A percentile compares a stretch with the other conserved stretches of the same genome.
Conservation (phyloP, 305 asterid species). For the Fraxinus dipetala region DNA sequence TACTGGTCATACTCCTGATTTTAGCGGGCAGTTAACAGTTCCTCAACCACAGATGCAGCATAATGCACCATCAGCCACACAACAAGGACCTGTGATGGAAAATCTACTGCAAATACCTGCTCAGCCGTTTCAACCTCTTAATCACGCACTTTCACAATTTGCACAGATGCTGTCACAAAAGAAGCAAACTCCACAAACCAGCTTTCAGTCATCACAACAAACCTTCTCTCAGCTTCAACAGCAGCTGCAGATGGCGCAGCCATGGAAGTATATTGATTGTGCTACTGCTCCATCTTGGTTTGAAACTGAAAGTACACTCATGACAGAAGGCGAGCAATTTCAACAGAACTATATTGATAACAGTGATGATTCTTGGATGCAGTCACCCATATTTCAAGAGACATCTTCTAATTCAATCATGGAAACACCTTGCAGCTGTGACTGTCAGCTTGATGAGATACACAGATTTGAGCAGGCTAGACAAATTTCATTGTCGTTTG, state of each 20-base stretch:
- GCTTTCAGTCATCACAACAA: conserved; percentile 76
- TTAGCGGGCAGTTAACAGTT: conserved; percentile 44
- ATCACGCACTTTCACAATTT: conserved; percentile 67
- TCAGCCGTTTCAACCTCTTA: conserved; percentile 45
- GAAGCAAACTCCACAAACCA: conserved; percentile 12
- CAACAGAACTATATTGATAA: not conserved
- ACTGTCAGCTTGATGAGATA: not conserved
- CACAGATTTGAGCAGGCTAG: not conserved
- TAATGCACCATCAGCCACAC: conserved; percentile 39
- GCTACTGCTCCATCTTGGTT: conserved; percentile 24
- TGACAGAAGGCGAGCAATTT: not conserved
- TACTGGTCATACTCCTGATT: conserved; percentile 44
- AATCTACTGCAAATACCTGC: conserved; percentile 49
- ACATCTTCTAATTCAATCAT: too few species aligned
- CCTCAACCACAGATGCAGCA: conserved; percentile 56
- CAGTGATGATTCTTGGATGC: not conserved
- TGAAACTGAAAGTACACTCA: too few species aligned
- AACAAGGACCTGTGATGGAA: conserved; percentile 42
- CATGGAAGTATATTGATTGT: conserved; percentile 30
- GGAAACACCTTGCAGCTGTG: not conserved
- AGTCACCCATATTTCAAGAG: not conserved
- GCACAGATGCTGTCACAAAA: conserved; percentile 68
- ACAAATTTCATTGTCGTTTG: not conserved
- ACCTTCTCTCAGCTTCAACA: conserved; percentile 84
- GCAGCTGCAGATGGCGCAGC: conserved; percentile 77